phyloP scores from a whole-genome alignment of 345 rosid genomes.

The Euphorbia lathyris region DNA sequence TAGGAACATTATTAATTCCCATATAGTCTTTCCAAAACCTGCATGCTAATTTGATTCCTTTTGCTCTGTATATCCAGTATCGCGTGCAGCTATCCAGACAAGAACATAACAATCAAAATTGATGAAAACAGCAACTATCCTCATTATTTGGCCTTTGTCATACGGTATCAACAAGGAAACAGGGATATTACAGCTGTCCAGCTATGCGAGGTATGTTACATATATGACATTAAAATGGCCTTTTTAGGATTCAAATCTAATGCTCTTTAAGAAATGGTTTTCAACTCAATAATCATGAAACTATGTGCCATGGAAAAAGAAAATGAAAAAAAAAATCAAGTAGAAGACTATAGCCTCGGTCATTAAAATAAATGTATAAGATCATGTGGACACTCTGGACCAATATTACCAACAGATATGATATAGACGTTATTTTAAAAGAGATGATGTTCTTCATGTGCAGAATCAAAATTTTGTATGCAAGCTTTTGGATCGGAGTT shows the following conservation, averaged over 20 bases:
- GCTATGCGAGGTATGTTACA: constrained; percentile 53
- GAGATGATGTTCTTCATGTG: constrained; percentile 4
- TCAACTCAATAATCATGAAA: neutral
- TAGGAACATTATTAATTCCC: neutral
- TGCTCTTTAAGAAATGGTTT: neutral
- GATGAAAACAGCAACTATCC: constrained; percentile 64
- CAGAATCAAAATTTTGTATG: constrained; percentile 52
- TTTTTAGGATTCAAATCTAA: neutral
- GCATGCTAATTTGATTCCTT: neutral
- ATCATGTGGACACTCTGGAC: neutral
- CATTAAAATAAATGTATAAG: neutral
- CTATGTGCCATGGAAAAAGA: neutral
- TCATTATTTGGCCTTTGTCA: constrained; percentile 52
- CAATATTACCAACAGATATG: neutral
- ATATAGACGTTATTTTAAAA: neutral
- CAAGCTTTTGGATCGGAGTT: constrained; percentile 51
- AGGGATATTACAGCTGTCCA: constrained; percentile 69
- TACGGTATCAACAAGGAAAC: constrained; percentile 66
- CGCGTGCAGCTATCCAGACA: constrained; percentile 58
- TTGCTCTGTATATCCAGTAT: constrained; percentile 33
- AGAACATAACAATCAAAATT: constrained; percentile 63
- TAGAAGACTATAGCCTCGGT: neutral
- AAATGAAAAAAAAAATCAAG: no score
- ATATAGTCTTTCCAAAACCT: neutral
- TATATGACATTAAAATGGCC: neutral